A percentile compares a stretch with the other conserved stretches of the same genome.
Conservation (phyloP, 169 alveolate genomes). For the Plasmodium sp. region DNA sequence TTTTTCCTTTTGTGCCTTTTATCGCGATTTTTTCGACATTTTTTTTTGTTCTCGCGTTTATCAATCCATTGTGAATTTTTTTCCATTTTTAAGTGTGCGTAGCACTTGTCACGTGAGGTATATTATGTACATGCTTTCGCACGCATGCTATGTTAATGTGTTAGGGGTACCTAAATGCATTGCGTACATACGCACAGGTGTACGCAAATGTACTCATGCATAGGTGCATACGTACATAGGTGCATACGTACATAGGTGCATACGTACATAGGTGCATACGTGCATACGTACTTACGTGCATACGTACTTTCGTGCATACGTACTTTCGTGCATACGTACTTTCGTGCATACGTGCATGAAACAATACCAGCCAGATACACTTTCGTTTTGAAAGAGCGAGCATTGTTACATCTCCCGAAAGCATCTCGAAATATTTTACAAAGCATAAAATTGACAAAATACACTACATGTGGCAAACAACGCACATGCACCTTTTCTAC, state of each 20-base stretch:
- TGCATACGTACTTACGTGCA: too few relatives aligned
- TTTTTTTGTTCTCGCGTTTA: constrained; percentile 3
- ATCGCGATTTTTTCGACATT: constrained; percentile 2
- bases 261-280: too few relatives aligned
- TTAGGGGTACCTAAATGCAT: constrained; percentile 5
- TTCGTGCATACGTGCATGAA: background rate
- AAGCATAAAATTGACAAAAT: background rate
- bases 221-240: background rate
- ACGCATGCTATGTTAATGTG: background rate
- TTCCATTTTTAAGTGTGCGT: background rate
- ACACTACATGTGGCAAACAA: background rate
- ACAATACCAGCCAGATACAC: background rate
- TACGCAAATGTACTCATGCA: background rate
- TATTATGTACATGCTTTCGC: background rate
- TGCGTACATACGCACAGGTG: background rate
- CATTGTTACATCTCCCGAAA: background rate
- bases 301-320: too few relatives aligned
- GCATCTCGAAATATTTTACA: background rate
- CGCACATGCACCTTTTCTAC: background rate
- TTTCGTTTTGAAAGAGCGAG: background rate
- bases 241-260: too few relatives aligned
- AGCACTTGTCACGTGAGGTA: background rate
- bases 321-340: too few relatives aligned
- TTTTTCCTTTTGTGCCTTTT: background rate
- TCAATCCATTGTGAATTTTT: background rate